Percentiles rank a stretch among this genome's conserved stretches.
phyloP scores from a whole-genome alignment of 1,284 basidiomycete genomes.

The Ustilago cynodontis region DNA sequence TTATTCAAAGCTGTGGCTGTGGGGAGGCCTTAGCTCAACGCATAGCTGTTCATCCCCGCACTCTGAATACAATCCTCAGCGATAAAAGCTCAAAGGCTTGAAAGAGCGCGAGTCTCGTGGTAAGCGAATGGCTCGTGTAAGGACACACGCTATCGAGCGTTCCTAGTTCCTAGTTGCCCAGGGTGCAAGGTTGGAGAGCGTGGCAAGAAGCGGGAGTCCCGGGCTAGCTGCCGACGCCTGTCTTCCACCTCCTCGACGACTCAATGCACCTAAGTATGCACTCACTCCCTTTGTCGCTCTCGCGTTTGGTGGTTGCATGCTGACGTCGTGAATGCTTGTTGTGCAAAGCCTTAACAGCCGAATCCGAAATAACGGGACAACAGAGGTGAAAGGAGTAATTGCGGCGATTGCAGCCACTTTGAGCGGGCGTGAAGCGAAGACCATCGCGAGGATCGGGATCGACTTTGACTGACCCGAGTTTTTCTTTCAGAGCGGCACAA shows the following conservation, averaged over 20 bases:
- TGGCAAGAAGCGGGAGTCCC: slow-evolving; percentile 11
- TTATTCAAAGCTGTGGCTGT: no score
- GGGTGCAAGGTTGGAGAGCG: slow-evolving; percentile 10
- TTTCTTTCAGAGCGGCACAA: not conserved
- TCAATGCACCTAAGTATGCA: no score
- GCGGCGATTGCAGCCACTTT: slow-evolving; percentile 17
- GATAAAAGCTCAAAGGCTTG: not conserved
- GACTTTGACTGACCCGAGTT: not conserved
- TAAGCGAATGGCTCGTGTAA: slow-evolving; percentile 27
- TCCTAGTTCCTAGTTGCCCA: slow-evolving; percentile 9
- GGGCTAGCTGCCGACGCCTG: not conserved
- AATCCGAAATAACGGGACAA: not conserved
- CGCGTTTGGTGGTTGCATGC: not conserved
- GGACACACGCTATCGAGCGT: slow-evolving; percentile 19
- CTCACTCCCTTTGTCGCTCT: not conserved
- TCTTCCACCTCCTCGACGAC: not conserved
- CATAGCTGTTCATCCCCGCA: not conserved
- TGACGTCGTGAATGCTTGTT: not conserved
- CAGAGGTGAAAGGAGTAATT: not conserved
- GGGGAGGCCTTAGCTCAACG: not conserved
- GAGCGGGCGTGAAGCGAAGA: not conserved
- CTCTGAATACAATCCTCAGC: not conserved
- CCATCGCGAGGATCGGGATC: not conserved
- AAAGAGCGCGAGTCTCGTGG: not conserved
- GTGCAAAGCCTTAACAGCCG: not conserved